A percentile compares a stretch with the other conserved stretches of the same genome.
These are phyloP conservation scores for Fusarium abutilonis DNA, from an alignment of 2,329 filamentous ascomycete genomes.

Conservation along the genomic window DNA sequence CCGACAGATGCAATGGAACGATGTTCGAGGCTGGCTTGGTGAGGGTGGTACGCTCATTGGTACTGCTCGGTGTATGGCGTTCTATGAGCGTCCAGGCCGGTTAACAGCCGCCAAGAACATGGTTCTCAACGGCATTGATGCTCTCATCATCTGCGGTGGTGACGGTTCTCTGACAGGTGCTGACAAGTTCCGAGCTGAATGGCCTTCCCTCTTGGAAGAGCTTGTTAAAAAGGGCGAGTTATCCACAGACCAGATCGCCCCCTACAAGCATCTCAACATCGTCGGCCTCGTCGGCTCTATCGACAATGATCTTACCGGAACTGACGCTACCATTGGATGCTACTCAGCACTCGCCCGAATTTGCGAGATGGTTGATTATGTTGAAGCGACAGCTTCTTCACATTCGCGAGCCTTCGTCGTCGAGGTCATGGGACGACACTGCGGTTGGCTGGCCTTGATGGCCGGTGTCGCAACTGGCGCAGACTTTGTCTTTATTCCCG, in stretches of 20 bases:
- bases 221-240: constrained; percentile 80
- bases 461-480: constrained; percentile 93
- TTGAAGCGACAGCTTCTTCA: constrained; percentile 92
- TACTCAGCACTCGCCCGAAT: constrained; percentile 94
- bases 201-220: constrained; percentile 88
- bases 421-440: constrained; percentile 98
- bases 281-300: constrained; percentile 97
- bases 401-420: constrained; percentile 97
- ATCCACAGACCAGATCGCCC: constrained; percentile 73
- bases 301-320: constrained; percentile 97
- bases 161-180: constrained; percentile 96
- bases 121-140: constrained; percentile 91
- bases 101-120: constrained; percentile 92
- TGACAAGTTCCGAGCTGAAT: constrained; percentile 91
- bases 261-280: constrained; percentile 90
- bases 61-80: constrained; percentile 90
- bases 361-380: constrained; percentile 95
- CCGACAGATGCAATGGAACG: constrained; percentile 86
- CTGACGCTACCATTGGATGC: constrained; percentile 96
- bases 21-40: constrained; percentile 92
- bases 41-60: constrained; percentile 96
- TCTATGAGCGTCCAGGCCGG: constrained; percentile 88
- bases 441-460: constrained; percentile 97
- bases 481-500: constrained; percentile 96
- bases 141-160: constrained; percentile 94